Base-by-base conservation (phyloP, 768 basidiomycete species). In the Boletus huronensis region DNA sequence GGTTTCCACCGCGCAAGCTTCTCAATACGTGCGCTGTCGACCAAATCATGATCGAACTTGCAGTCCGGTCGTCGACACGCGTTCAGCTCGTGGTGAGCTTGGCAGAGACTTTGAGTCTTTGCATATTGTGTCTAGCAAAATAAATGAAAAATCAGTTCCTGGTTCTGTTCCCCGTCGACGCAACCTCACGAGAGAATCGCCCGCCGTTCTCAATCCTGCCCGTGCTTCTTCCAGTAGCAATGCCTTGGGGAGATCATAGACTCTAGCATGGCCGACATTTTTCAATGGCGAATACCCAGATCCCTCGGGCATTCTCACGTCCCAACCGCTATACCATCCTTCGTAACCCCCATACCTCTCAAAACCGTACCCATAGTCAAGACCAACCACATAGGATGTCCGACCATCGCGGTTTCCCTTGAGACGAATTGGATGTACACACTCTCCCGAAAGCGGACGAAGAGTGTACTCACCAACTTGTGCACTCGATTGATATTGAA, bases 91-190 rank as follows among this genome's bases (percentile, higher is more conserved):
- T 57, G 43, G 44, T 52, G 58, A 21, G 53, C 55, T 38, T 19
- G 50, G 48, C 62, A 63, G 17, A 63, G 55, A 34, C 62, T 59
- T 26, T 62, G 61, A 14, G 43, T n/a, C n/a, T 55, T 62, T 3
- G 41, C 46, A 23, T 57, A 57, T 14, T 21, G 17, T 17, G 58
- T 47, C 61, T 63, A 10, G n/a, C 8, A n/a, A 31, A 16, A 28
- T 13, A 42, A 39, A 32, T 2, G 14, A 41, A 47, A 31, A 17
- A 21, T 58, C 49, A 48, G 36, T 50, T 6, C 36, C 1, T 49
- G 26, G 5, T 11, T 5, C 17, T 6, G 17, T 23, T 38, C 28
- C 6, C 25, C 25, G 10, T 41, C 8, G 16, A 32, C 1, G 8
- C 8, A 10, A 35, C 5, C 48, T 50, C 50, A 62, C 61, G n/a